These are phyloP conservation scores for Evernia prunastri DNA, from an alignment of 495 filamentous ascomycete genomes.

Conservation along the genomic window DNA sequence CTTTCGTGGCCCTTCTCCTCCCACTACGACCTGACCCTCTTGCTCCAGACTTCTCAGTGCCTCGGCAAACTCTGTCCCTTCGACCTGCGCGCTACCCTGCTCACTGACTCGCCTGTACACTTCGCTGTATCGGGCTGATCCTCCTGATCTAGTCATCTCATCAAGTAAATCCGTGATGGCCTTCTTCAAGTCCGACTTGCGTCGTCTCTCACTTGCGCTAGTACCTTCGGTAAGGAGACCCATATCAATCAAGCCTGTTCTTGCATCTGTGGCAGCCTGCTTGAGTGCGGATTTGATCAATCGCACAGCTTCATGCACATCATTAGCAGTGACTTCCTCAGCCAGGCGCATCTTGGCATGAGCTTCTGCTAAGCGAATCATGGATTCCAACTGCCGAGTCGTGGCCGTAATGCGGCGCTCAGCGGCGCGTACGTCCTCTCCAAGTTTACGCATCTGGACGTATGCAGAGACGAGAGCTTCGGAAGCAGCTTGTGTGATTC, in stretches of 20 bases:
- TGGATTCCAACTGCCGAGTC: slow-evolving; percentile 89
- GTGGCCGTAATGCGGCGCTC: slow-evolving; percentile 98
- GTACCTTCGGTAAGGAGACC: slow-evolving; percentile 87
- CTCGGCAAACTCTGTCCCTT: slow-evolving; percentile 72
- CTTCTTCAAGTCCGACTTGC: slow-evolving; percentile 77
- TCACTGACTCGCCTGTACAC: slow-evolving; percentile 68
- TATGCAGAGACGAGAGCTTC: slow-evolving; percentile 78
- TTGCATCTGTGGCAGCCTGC: slow-evolving; percentile 84
- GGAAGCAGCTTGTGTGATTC: slow-evolving; percentile 67
- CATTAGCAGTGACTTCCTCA: slow-evolving; percentile 62
- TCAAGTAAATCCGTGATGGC: slow-evolving; percentile 69
- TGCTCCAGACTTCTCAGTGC: slow-evolving; percentile 71
- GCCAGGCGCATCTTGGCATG: slow-evolving; percentile 96
- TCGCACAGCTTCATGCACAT: slow-evolving; percentile 86
- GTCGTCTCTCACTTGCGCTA: slow-evolving; percentile 70
- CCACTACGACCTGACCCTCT: slow-evolving; percentile 75
- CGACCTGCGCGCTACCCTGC: slow-evolving; percentile 63
- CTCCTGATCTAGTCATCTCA: slow-evolving; percentile 57
- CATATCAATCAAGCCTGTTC: slow-evolving; percentile 96
- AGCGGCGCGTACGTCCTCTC: slow-evolving; percentile 85
- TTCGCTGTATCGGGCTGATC: slow-evolving; percentile 71
- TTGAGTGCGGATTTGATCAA: slow-evolving; percentile 94
- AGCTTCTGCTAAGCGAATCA: slow-evolving; percentile 93
- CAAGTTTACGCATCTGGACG: slow-evolving; percentile 91
- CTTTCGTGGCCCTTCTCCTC: slow-evolving; percentile 77